Evolutionary conservation across 1,284 basidiomycete species (phyloP).

Genomic region (Rhodotorula sp.): DNA sequence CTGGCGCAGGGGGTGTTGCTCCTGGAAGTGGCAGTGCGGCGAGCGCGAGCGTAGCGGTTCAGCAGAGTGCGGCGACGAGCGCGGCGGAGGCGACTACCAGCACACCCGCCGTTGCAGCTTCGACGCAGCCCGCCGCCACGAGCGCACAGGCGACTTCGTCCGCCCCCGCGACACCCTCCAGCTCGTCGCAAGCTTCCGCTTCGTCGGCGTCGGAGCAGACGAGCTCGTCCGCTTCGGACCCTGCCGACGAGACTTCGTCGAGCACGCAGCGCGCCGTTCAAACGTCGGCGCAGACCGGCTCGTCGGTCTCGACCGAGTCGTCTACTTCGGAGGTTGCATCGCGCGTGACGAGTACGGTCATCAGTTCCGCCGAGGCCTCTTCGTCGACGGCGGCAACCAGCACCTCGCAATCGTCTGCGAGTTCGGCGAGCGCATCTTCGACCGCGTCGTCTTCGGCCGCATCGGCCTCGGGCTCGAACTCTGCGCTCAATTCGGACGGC

Average conservation of each 20-base stretch:
- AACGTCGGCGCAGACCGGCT: neutral
- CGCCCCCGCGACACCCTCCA: neutral
- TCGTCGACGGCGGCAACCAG: neutral
- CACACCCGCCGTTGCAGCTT: neutral
- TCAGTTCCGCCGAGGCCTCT: neutral
- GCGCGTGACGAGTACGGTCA: neutral
- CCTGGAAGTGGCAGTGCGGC: neutral
- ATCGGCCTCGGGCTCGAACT: slow-evolving; percentile 4
- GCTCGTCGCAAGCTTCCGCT: no score
- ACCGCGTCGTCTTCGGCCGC: neutral
- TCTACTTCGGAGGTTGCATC: neutral
- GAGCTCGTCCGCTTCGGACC: no score
- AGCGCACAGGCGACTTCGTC: neutral
- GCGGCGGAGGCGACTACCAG: neutral
- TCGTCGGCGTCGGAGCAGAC: no score
- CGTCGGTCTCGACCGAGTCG: neutral
- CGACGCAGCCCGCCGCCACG: no score
- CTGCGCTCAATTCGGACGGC: slow-evolving; percentile 8
- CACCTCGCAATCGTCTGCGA: no score
- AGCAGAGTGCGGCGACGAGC: neutral
- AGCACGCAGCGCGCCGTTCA: neutral
- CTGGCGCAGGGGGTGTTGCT: neutral
- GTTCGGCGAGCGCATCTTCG: neutral
- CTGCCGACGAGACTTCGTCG: neutral
- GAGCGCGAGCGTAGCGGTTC: neutral